Conservation (phyloP, 2,329 filamentous ascomycete genomes). For the Uncinocarpus reesii region DNA sequence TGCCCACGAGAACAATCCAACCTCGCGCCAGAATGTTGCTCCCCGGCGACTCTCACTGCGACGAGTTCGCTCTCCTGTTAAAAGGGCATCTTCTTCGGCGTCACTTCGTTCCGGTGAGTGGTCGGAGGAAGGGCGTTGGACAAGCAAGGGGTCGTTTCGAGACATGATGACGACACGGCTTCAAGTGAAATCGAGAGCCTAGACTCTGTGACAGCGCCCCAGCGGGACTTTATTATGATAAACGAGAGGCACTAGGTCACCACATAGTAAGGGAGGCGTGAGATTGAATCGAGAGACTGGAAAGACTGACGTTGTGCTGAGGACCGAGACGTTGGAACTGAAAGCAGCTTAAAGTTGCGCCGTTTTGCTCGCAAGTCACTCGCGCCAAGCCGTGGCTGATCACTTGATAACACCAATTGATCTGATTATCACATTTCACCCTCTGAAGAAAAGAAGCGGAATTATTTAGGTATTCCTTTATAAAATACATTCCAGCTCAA, state of each 20-base stretch:
- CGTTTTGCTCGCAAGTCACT: too few relatives aligned
- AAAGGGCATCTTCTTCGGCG: slow-evolving; percentile 53
- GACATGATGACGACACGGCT: slow-evolving; percentile 22
- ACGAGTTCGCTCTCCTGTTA: slow-evolving; percentile 44
- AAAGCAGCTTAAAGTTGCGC: too few relatives aligned
- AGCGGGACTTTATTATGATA: not conserved
- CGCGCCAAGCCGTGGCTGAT: too few relatives aligned
- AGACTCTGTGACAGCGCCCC: not conserved
- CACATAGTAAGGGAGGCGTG: too few relatives aligned
- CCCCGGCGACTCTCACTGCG: slow-evolving; percentile 28
- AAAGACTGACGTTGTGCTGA: too few relatives aligned
- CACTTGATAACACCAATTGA: too few relatives aligned
- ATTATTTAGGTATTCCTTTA: too few relatives aligned
- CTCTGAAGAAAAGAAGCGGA: too few relatives aligned
- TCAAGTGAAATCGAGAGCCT: not conserved
- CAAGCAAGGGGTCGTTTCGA: slow-evolving; percentile 44
- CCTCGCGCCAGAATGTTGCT: slow-evolving; percentile 58
- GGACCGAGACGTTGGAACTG: too few relatives aligned
- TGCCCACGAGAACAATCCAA: slow-evolving; percentile 72
- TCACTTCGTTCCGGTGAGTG: slow-evolving; percentile 46
- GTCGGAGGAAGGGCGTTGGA: slow-evolving; percentile 46
- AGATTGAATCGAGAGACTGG: too few relatives aligned
- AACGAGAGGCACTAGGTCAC: not conserved
- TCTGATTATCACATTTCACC: too few relatives aligned
- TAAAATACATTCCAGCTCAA: too few relatives aligned